Evolutionary conservation across 2,329 filamentous ascomycete species (phyloP), one percentile per base, ranked within the genome.

Genomic region (Fusarium clavum): DNA sequence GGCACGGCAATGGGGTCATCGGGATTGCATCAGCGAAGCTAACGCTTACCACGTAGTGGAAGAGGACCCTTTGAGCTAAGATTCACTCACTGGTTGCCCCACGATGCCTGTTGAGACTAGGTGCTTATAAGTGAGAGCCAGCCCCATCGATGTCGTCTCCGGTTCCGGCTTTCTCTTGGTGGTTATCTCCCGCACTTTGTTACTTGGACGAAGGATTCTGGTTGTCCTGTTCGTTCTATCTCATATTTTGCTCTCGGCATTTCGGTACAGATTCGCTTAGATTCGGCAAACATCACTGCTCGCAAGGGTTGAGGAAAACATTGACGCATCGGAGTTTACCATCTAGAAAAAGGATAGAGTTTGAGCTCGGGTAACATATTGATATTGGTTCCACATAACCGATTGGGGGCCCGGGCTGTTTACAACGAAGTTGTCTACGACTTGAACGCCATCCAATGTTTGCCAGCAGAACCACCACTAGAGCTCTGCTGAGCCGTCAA

Each of bases 21-120:
- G 41, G 60, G 41, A 70, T 70, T 65, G 68, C 64, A 70, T 61
- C 67, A 71, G 44, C 34, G 53, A 64, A 57, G 46, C 65, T 60
- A 59, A 61, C 45, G 59, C 59, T 64, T 47, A 53, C 34, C 49
- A 53, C 34, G 49, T 53, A 53, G 49, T n/a, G 49, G 53, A 55
- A 64, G 53, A 64, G 54, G 48, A 60, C 53, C 46, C 16, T 65
- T 60, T 38, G 46, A 54, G 43, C 29, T 59, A 55, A 64, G 59
- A 43, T 60, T 47, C 59, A 57, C 29, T 57, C 38, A 30, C 24
- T 27, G 22, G 53, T 43, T 41, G 60, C 66, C 64, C 64, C 60
- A 69, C 59, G 51, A 65, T 61, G 55, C 45, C 46, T 51, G 43
- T 51, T 46, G 53, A 48, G 40, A 60, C 54, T 71, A 59, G 30